Percentiles rank a stretch among this genome's conserved stretches.
Evolutionary conservation across 2,329 filamentous ascomycete species (phyloP).

Genomic region (Colletotrichum sp.): DNA sequence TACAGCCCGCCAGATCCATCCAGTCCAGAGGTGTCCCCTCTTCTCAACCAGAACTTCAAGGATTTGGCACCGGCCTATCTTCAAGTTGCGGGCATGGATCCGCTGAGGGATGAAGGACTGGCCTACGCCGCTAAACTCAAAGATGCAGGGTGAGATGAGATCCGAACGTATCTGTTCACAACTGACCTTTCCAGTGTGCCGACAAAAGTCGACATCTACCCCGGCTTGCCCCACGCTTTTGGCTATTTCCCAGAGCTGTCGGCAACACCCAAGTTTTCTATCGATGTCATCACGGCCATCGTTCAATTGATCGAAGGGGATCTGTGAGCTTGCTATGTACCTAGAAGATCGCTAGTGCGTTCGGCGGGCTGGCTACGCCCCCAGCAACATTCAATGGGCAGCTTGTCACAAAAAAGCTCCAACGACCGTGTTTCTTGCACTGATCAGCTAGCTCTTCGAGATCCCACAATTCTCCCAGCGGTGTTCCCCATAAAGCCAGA

Average conservation of each 20-base stretch:
- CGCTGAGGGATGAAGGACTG: neutral
- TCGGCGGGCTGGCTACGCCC: neutral
- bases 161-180: rapidly evolving
- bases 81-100: neutral
- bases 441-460: neutral
- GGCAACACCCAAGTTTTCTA: neutral
- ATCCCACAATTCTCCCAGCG: neutral
- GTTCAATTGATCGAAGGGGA: neutral
- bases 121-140: neutral
- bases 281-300: neutral
- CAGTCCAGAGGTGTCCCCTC: neutral
- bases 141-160: neutral
- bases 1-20: neutral
- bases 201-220: neutral
- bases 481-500: neutral
- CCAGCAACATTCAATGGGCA: neutral
- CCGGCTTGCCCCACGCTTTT: neutral
- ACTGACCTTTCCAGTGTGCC: neutral
- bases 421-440: neutral
- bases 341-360: neutral
- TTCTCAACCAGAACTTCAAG: neutral
- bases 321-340: neutral
- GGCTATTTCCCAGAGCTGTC: neutral
- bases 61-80: neutral
- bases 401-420: neutral